Base-by-base conservation (phyloP, 2,329 filamentous ascomycete species). In the Penicillium oxalicum region DNA sequence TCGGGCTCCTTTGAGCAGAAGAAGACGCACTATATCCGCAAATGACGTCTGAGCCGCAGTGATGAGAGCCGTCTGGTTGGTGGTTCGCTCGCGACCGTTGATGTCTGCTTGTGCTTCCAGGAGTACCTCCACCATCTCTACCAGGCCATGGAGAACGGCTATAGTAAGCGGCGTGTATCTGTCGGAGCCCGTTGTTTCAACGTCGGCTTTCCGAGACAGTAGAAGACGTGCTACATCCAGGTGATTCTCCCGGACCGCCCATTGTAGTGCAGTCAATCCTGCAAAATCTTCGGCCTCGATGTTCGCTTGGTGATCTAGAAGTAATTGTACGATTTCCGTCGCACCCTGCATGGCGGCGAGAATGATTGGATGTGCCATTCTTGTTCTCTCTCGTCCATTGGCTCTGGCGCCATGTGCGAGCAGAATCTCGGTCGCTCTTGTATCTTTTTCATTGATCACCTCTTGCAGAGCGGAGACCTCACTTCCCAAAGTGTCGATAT, bases 331-430 rank as follows among this genome's bases (percentile, higher is more conserved):
- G 9, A 54, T 48, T 9, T 51, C 42, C 3, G 18, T 40, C 9
- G 52, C 38, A 4, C 56, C 56, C 12, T 40, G 5, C 5, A 50
- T 35, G 1, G 48, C 50, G 1, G 59, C 57, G 6, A 50, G 25
- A 6, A 47, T 28, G 7, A 64, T 40, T 0, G 59, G 52, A 3
- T 25, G 49, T 13, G 3, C 13, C 41, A 28, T 11, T 1, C 4
- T 35, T 12, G 2, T 18, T 39, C 40, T 27, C 1, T 48, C 48
- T 4, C 28, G 40, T 6, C 51, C 49, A 11, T 61, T 49, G 0
- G 53, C 44, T 44, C 58, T 40, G 2, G 61, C 62, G 1, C 57
- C 59, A 39, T 57, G 48, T 4, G 41, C 38, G 2, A 63, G 54
- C 4, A 62, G 34, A 8, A 8, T 47, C 8, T 39, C 18, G 9